A percentile compares a stretch with the other conserved stretches of the same genome.
Conservation (phyloP, 2,329 filamentous ascomycete genomes). For the Pseudogymnoascus verrucosus region DNA sequence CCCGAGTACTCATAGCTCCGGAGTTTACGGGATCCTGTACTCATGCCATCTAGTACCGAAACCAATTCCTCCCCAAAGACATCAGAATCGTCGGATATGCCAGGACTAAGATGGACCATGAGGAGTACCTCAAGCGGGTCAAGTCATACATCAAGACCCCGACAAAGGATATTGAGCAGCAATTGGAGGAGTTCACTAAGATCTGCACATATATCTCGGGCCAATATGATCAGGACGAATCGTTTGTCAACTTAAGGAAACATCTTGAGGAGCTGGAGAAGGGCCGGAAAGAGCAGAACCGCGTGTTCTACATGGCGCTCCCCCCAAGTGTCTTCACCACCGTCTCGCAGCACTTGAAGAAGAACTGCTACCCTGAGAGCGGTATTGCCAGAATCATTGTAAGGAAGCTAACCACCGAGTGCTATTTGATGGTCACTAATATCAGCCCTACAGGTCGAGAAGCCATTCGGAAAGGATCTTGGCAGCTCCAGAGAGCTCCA, state of each 20-base stretch:
- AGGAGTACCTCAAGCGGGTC: constrained; percentile 88
- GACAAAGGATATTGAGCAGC: constrained; percentile 93
- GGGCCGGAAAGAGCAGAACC: constrained; percentile 73
- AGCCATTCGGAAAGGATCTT: constrained; percentile 97
- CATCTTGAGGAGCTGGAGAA: constrained; percentile 82
- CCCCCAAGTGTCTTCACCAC: constrained; percentile 97
- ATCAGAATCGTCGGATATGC: constrained; percentile 98
- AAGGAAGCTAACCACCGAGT: constrained; percentile 30
- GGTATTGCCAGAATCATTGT: constrained; percentile 94
- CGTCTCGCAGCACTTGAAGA: constrained; percentile 94
- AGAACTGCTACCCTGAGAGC: constrained; percentile 86
- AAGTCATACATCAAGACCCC: constrained; percentile 98
- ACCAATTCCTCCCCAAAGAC: constrained; percentile 96
- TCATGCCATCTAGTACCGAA: constrained; percentile 64
- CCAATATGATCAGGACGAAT: constrained; percentile 95
- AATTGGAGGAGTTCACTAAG: constrained; percentile 80
- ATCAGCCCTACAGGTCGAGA: constrained; percentile 66
- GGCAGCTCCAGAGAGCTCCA: constrained; percentile 90
- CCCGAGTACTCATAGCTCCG: constrained; percentile 2
- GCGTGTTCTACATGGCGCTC: constrained; percentile 98
- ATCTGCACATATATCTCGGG: constrained; percentile 93
- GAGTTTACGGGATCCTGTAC: constrained; percentile 11
- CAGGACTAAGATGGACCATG: constrained; percentile 97
- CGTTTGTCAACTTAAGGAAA: constrained; percentile 76
- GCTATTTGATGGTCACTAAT: constrained; percentile 13